These are phyloP conservation scores for Panellus pusillus DNA, from an alignment of 768 basidiomycete species.

Conservation along the genomic window DNA sequence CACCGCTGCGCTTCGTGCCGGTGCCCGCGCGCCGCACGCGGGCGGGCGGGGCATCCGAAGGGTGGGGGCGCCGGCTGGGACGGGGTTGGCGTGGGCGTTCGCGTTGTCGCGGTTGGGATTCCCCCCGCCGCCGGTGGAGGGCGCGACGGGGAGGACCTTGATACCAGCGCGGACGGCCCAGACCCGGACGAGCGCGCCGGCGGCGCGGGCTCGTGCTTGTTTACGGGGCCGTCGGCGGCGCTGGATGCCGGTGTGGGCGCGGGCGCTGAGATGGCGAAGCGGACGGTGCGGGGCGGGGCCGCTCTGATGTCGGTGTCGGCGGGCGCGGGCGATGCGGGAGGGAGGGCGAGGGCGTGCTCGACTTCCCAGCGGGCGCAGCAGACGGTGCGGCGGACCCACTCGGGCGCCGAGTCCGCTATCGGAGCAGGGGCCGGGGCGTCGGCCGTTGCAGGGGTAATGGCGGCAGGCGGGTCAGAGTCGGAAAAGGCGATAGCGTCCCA, in stretches of 20 bases:
- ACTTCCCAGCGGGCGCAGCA: slow-evolving; percentile 81
- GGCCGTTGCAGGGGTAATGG: slow-evolving; percentile 2
- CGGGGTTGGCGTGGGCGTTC: slow-evolving; percentile 8
- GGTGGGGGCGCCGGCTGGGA: background rate
- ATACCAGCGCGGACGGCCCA: slow-evolving; percentile 73
- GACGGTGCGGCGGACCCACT: slow-evolving; percentile 83
- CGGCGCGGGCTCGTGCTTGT: slow-evolving; percentile 66
- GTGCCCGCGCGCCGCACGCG: background rate
- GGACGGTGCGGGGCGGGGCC: slow-evolving; percentile 22
- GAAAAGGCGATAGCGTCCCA: slow-evolving; percentile 72
- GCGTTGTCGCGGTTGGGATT: too few relatives aligned
- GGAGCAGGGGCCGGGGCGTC: slow-evolving; percentile 19
- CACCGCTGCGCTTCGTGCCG: slow-evolving; percentile 28
- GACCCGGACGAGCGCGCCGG: slow-evolving; percentile 58
- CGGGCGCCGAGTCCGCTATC: slow-evolving; percentile 53
- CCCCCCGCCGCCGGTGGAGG: slow-evolving; percentile 22
- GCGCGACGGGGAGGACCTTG: slow-evolving; percentile 52
- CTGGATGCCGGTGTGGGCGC: slow-evolving; percentile 49
- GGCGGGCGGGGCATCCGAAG: background rate
- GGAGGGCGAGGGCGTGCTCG: slow-evolving; percentile 42
- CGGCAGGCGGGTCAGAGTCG: slow-evolving; percentile 11
- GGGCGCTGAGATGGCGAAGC: slow-evolving; percentile 30
- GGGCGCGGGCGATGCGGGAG: too few relatives aligned
- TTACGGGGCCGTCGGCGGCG: slow-evolving; percentile 56
- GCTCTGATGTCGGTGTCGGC: slow-evolving; percentile 27